A percentile compares a stretch with the other conserved stretches of the same genome.
These are phyloP conservation scores for Mayamaea pseudoterrestris DNA, from an alignment of 108 stramenopile species.

Conservation along the genomic window DNA sequence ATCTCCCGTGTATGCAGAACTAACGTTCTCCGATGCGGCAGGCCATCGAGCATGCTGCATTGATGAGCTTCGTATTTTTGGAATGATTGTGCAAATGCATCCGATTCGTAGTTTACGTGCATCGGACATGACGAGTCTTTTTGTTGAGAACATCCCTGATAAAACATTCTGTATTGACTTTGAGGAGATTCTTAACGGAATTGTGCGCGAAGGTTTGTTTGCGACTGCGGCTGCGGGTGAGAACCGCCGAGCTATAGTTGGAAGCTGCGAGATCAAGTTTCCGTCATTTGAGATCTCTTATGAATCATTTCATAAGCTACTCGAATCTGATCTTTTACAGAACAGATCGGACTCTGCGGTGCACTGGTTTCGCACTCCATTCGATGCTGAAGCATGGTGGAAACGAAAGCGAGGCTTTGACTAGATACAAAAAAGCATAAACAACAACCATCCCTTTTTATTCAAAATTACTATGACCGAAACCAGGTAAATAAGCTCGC, in stretches of 20 bases:
- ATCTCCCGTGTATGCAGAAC: slow-evolving; percentile 62
- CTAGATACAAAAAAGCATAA: background rate
- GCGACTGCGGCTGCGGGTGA: slow-evolving; percentile 39
- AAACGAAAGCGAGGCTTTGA: slow-evolving; percentile 43
- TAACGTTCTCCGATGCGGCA: slow-evolving; percentile 34
- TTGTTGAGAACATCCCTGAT: slow-evolving; percentile 49
- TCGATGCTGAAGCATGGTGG: slow-evolving; percentile 61
- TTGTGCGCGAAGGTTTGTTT: slow-evolving; percentile 43
- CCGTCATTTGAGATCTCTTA: slow-evolving; percentile 45
- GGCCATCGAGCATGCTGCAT: slow-evolving; percentile 32
- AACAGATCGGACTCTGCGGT: slow-evolving; percentile 16
- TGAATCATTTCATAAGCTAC: slow-evolving; percentile 36
- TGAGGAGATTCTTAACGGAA: slow-evolving; percentile 40
- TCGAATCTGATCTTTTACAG: slow-evolving; percentile 9
- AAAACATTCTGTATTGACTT: slow-evolving; percentile 37
- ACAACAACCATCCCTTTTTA: background rate
- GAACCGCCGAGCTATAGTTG: slow-evolving; percentile 18
- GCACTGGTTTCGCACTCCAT: slow-evolving; percentile 67
- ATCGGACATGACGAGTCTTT: slow-evolving; percentile 36
- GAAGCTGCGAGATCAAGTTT: slow-evolving; percentile 56
- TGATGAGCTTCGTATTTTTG: slow-evolving; percentile 58
- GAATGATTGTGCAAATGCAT: slow-evolving; percentile 59
- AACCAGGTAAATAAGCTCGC: slow-evolving; percentile 31
- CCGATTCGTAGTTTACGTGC: slow-evolving; percentile 43
- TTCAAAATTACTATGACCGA: background rate